Conservation (phyloP, 2,329 filamentous ascomycete genomes). For the Furcasterigmium furcatum region DNA sequence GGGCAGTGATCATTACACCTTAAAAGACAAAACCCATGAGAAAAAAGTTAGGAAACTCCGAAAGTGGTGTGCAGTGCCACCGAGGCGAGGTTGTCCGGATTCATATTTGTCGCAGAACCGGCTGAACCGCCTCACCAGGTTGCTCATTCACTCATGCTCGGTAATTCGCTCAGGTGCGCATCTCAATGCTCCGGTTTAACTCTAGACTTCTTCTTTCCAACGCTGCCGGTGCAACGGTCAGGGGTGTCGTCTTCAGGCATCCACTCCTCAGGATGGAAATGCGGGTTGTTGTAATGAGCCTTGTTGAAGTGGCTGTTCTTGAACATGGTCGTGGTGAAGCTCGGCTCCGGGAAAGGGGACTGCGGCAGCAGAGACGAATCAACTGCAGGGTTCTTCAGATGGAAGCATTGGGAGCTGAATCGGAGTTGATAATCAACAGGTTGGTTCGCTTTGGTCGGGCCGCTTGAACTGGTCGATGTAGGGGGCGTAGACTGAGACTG, state of each 20-base stretch:
- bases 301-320: slow-evolving; percentile 66
- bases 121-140: too few species aligned
- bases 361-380: slow-evolving; percentile 16
- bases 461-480: not conserved
- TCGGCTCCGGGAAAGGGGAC: slow-evolving; percentile 27
- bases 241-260: slow-evolving; percentile 32
- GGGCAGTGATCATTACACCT: too few species aligned
- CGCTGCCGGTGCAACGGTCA: slow-evolving; percentile 4
- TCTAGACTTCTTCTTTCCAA: slow-evolving; percentile 8
- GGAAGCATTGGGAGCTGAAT: slow-evolving; percentile 53
- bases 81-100: too few species aligned
- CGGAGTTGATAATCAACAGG: slow-evolving; percentile 33
- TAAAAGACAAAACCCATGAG: too few species aligned
- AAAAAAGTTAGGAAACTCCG: too few species aligned
- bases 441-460: slow-evolving; percentile 6
- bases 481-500: slow-evolving; percentile 5
- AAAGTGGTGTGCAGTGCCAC: too few species aligned
- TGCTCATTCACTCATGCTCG: too few species aligned
- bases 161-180: too few species aligned
- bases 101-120: too few species aligned
- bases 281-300: slow-evolving; percentile 64
- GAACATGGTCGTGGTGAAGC: slow-evolving; percentile 55
- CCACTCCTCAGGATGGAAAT: slow-evolving; percentile 43
- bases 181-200: not conserved
- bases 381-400: slow-evolving; percentile 31